Evolutionary conservation across 768 basidiomycete species (phyloP).

Genomic region (Trametes villosa): DNA sequence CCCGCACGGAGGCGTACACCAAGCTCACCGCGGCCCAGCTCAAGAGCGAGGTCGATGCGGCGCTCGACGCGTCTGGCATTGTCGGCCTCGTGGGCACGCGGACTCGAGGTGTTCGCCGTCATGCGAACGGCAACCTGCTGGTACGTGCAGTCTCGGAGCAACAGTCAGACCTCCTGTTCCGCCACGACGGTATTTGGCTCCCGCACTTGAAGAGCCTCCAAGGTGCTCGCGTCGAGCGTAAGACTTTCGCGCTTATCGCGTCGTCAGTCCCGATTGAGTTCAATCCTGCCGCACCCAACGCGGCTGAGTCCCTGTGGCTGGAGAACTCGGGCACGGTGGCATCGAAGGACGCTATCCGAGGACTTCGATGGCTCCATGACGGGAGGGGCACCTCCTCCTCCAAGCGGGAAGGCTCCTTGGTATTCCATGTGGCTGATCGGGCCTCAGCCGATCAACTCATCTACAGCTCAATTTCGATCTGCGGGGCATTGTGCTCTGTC

Average conservation of each 20-base stretch:
- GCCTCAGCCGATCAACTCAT: constrained; percentile 4
- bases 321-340: constrained; percentile 8
- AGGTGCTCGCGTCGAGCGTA: constrained; percentile 1
- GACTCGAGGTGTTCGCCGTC: constrained; percentile 3
- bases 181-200: constrained; percentile 2
- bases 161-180: constrained; percentile 2
- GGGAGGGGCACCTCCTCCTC: constrained; percentile 1
- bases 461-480: neutral
- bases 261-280: constrained; percentile 1
- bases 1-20: neutral
- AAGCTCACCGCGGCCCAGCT: constrained; percentile 8
- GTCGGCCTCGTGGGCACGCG: neutral
- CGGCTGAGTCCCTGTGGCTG: neutral
- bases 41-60: constrained; percentile 6
- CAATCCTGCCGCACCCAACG: neutral
- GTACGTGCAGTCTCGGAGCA: neutral
- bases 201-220: constrained; percentile 2
- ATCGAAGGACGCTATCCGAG: neutral
- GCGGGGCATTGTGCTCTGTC: neutral
- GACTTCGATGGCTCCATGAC: constrained; percentile 4
- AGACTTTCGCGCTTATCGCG: neutral
- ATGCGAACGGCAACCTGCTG: neutral
- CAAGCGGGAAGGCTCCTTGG: constrained; percentile 3
- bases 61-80: constrained; percentile 1
- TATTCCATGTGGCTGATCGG: neutral